Conservation (phyloP, 257 asterid genomes). For the Solanum ossicruentum region DNA sequence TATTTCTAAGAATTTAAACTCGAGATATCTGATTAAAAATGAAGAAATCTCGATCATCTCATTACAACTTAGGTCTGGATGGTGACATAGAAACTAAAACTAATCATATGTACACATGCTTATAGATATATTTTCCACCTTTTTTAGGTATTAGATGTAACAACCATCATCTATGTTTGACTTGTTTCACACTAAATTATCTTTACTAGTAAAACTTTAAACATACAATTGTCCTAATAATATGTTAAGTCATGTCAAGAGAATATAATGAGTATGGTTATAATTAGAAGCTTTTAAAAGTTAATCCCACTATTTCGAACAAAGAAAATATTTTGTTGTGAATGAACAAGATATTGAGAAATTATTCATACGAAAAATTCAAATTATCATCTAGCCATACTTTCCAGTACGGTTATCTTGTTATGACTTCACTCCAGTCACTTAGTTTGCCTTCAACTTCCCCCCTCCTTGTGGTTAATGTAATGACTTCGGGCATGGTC, state of each 20-base stretch:
- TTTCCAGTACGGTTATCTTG: no score
- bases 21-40: neutral
- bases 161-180: neutral
- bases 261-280: neutral
- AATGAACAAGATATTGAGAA: no score
- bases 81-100: neutral
- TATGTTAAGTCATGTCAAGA: neutral
- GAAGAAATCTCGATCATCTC: neutral
- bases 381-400: no score
- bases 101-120: neutral
- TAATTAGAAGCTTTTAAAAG: neutral
- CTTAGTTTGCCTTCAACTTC: rapidly evolving
- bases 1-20: neutral
- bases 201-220: neutral
- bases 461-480: no score
- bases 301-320: neutral
- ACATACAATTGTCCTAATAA: neutral
- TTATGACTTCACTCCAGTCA: no score
- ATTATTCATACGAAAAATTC: no score
- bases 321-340: no score
- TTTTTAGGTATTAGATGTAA: neutral
- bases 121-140: neutral
- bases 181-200: neutral
- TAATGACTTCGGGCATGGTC: no score
- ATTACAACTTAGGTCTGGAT: neutral